A percentile compares a stretch with the other conserved stretches of the same genome.
phyloP scores from a whole-genome alignment of 129 eudicot genomes.

The Apium graveolens region DNA sequence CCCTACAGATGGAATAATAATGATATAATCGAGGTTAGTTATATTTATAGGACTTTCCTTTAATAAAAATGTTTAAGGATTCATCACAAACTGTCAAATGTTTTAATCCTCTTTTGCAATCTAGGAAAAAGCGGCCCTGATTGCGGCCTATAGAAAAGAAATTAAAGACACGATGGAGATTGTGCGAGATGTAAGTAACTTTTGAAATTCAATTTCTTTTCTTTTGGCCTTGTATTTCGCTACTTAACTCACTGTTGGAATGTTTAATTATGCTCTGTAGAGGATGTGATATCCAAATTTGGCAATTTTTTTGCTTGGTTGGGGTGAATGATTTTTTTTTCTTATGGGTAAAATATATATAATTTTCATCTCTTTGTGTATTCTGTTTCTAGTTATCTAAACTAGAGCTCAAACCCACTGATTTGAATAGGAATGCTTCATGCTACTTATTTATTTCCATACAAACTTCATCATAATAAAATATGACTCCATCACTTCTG shows the following conservation, averaged over 20 bases:
- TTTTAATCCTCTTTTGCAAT: conserved; percentile 1
- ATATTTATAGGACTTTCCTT: background rate
- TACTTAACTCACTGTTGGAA: background rate
- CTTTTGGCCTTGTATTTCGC: background rate
- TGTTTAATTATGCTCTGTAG: background rate
- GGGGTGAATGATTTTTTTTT: background rate
- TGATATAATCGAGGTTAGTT: conserved; percentile 77
- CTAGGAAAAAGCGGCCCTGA: conserved; percentile 91
- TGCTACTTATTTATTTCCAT: background rate
- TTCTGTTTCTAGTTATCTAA: background rate
- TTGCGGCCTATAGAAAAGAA: conserved; percentile 95
- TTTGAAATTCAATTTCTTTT: background rate
- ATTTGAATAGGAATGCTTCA: background rate
- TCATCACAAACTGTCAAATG: background rate
- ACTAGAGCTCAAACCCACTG: background rate
- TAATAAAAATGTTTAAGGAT: background rate
- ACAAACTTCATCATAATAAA: background rate
- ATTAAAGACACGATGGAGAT: conserved; percentile 99
- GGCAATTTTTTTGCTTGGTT: background rate
- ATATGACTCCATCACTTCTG: background rate
- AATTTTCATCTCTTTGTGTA: background rate
- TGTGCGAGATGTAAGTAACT: conserved; percentile 74
- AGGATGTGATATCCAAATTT: background rate
- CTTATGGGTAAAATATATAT: no score
- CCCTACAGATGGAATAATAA: conserved; percentile 53